phyloP scores from a whole-genome alignment of 2,329 filamentous ascomycete genomes.

The Sporothrix brasiliensis region DNA sequence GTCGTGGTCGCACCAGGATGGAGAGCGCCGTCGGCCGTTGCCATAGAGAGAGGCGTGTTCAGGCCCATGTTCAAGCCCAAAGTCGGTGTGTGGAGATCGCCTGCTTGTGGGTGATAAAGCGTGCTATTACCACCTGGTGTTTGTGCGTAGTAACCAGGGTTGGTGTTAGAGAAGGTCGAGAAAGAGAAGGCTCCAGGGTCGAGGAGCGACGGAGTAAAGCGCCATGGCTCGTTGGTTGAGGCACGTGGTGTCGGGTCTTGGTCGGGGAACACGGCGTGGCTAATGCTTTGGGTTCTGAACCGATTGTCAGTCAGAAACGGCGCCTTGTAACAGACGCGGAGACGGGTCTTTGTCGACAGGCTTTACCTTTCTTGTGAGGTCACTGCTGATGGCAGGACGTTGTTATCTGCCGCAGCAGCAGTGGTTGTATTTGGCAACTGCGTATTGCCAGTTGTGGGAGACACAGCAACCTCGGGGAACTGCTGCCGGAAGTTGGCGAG shows the following conservation, averaged over 20 bases:
- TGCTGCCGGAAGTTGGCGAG: conserved; percentile 81
- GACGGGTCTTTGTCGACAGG: not conserved
- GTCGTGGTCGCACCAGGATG: conserved; percentile 54
- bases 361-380: conserved; percentile 43
- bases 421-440: conserved; percentile 35
- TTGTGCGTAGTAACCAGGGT: conserved; percentile 77
- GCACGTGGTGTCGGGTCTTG: conserved; percentile 81
- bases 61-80: conserved; percentile 75
- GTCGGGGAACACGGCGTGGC: conserved; percentile 60
- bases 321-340: not conserved
- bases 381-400: conserved; percentile 26
- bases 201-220: conserved; percentile 85
- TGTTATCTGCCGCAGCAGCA: conserved; percentile 37
- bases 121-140: conserved; percentile 80
- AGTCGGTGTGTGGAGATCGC: conserved; percentile 83
- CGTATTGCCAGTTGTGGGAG: conserved; percentile 49
- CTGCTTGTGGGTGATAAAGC: conserved; percentile 79
- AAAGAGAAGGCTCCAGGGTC: conserved; percentile 85
- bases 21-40: conserved; percentile 66
- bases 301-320: conserved; percentile 35
- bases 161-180: conserved; percentile 74
- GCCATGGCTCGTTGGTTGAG: conserved; percentile 73
- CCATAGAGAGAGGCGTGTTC: conserved; percentile 78
- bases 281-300: conserved; percentile 51
- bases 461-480: conserved; percentile 69